A percentile compares a stretch with the other conserved stretches of the same genome.
Evolutionary conservation across 108 stramenopile species (phyloP).

Genomic region (Nitzschia palea): DNA sequence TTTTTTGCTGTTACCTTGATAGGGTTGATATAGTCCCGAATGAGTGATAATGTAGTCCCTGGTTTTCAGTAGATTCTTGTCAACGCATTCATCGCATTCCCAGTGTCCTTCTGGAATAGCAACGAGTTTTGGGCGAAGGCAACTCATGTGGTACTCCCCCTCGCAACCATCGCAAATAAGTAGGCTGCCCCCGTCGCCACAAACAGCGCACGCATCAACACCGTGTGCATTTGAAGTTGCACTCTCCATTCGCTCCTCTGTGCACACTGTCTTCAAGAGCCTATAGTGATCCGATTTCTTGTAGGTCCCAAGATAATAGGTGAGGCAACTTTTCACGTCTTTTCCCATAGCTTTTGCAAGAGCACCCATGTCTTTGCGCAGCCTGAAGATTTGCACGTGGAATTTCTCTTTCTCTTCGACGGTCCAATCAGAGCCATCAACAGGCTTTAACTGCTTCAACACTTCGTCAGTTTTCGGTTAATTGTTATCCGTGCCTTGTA

Average conservation of each 20-base stretch:
- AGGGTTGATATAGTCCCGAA: neutral
- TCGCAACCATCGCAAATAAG: constrained; percentile 85
- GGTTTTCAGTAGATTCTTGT: constrained; percentile 35
- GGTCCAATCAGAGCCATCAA: constrained; percentile 72
- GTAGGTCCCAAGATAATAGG: constrained; percentile 69
- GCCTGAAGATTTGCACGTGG: constrained; percentile 50
- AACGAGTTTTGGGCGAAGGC: constrained; percentile 52
- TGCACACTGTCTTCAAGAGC: constrained; percentile 52
- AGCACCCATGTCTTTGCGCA: constrained; percentile 56
- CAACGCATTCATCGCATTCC: constrained; percentile 71
- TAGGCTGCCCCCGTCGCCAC: constrained; percentile 78
- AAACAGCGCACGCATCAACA: constrained; percentile 60
- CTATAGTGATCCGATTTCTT: constrained; percentile 72
- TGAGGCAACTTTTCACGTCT: constrained; percentile 42
- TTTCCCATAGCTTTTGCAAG: constrained; percentile 53
- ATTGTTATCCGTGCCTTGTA: constrained; percentile 49
- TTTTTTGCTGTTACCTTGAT: neutral
- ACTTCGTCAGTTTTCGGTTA: constrained; percentile 34
- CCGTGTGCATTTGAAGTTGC: constrained; percentile 23
- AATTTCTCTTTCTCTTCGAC: constrained; percentile 56
- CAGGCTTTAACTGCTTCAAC: constrained; percentile 27
- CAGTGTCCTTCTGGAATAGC: constrained; percentile 73
- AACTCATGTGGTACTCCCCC: constrained; percentile 72
- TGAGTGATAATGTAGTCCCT: constrained; percentile 31
- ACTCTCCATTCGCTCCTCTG: constrained; percentile 34